These are phyloP conservation scores for Coniosporium apollinis DNA, from an alignment of 495 filamentous ascomycete species.

Conservation along the genomic window DNA sequence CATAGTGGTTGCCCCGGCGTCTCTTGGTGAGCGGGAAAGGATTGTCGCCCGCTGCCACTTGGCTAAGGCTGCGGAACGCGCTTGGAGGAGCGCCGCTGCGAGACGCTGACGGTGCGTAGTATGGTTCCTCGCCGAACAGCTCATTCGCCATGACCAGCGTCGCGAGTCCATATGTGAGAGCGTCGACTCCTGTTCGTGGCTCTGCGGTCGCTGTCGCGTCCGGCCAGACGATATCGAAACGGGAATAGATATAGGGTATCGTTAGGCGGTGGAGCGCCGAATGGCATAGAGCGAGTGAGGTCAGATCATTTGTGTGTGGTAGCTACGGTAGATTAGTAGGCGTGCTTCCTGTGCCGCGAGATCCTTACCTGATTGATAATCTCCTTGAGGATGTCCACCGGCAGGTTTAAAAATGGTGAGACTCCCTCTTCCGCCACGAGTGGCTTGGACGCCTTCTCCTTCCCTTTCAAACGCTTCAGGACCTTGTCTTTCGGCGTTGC, in stretches of 20 bases:
- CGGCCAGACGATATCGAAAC: conserved; percentile 92
- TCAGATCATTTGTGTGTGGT: conserved; percentile 75
- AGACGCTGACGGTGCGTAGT: conserved; percentile 9
- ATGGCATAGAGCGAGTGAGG: conserved; percentile 65
- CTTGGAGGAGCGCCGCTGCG: conserved; percentile 7
- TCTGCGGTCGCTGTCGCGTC: conserved; percentile 47
- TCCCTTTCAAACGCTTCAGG: not conserved
- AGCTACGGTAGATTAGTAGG: conserved; percentile 33
- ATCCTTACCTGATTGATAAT: conserved; percentile 70
- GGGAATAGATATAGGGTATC: conserved; percentile 75
- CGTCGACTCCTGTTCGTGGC: conserved; percentile 65
- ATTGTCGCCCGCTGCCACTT: conserved; percentile 10
- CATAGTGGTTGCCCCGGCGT: conserved; percentile 61
- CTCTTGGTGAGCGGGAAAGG: conserved; percentile 13
- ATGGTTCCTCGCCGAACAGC: conserved; percentile 38
- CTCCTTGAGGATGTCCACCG: conserved; percentile 70
- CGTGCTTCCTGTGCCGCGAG: not conserved
- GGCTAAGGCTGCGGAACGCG: conserved; percentile 1
- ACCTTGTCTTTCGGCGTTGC: not conserved
- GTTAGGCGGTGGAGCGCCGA: conserved; percentile 68
- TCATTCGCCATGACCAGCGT: conserved; percentile 70
- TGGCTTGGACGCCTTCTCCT: not conserved
- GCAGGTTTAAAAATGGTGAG: conserved; percentile 50
- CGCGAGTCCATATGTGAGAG: conserved; percentile 76
- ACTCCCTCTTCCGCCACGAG: not conserved